Evolutionary conservation across 495 filamentous ascomycete genomes (phyloP).

Genomic region (Aspergillus conjunctus): DNA sequence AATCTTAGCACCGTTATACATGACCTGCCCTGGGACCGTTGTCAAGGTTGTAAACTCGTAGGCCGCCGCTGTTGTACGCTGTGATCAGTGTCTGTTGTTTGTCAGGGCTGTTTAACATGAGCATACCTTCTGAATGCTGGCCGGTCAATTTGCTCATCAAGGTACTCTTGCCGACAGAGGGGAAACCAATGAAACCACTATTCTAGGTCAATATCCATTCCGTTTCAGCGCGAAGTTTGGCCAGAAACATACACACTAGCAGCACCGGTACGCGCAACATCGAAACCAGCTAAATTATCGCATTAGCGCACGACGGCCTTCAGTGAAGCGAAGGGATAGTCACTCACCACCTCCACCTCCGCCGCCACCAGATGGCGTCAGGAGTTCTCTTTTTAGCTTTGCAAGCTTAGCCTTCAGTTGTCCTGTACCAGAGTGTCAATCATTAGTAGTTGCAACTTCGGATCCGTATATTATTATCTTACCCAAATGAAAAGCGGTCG

Average conservation of each 20-base stretch:
- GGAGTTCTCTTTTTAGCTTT: conserved; percentile 92
- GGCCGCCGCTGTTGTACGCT: conserved; percentile 65
- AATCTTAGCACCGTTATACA: conserved; percentile 96
- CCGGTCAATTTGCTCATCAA: conserved; percentile 93
- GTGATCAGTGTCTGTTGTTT: conserved; percentile 23
- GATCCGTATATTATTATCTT: conserved; percentile 14
- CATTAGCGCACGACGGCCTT: conserved; percentile 30
- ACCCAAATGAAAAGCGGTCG: conserved; percentile 83
- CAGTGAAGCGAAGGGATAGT: background rate
- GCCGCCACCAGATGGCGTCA: conserved; percentile 80
- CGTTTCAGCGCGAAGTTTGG: background rate
- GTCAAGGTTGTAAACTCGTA: conserved; percentile 99
- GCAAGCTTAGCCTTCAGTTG: conserved; percentile 98
- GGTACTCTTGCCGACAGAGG: conserved; percentile 97
- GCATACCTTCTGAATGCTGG: conserved; percentile 84
- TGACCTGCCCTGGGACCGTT: conserved; percentile 93
- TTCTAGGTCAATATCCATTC: conserved; percentile 21
- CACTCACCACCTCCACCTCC: conserved; percentile 71
- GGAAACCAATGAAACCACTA: conserved; percentile 72
- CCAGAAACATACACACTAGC: conserved; percentile 78
- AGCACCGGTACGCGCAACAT: conserved; percentile 96
- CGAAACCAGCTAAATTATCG: conserved; percentile 72
- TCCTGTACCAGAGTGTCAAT: conserved; percentile 52
- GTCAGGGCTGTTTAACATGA: conserved; percentile 1
- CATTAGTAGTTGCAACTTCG: conserved; percentile 13